Evolutionary conservation across 169 alveolate species (phyloP).

Genomic region (Plasmodium cynomolgi): DNA sequence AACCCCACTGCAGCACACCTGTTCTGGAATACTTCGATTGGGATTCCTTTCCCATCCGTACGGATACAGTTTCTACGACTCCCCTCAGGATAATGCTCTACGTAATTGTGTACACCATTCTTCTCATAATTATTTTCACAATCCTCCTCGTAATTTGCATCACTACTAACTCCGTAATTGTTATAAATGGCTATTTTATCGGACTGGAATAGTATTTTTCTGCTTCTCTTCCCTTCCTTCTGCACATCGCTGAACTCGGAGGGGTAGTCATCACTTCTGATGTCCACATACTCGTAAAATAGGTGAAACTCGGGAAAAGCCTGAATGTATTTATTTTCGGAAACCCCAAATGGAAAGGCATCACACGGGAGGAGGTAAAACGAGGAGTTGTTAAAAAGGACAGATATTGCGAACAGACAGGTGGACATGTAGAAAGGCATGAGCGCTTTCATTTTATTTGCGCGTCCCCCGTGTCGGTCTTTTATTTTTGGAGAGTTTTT

Average conservation of each 20-base stretch:
- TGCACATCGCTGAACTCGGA: neutral
- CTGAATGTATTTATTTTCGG: neutral
- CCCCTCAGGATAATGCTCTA: neutral
- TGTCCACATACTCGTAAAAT: constrained; percentile 7
- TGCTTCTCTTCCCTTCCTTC: neutral
- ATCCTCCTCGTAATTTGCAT: neutral
- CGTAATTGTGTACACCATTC: neutral
- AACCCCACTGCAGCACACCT: neutral
- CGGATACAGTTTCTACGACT: neutral
- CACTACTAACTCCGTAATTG: neutral
- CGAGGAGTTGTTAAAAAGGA: constrained; percentile 7
- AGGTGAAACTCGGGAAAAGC: neutral
- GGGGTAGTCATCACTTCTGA: neutral
- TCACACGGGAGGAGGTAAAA: neutral
- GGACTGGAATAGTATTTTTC: neutral
- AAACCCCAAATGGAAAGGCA: constrained; percentile 7
- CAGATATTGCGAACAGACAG: constrained; percentile 1
- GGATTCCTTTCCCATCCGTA: neutral
- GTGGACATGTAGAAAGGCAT: neutral
- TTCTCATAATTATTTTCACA: neutral
- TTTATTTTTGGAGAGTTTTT: neutral
- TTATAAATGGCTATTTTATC: neutral
- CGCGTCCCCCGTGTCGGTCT: neutral
- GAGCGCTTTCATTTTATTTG: constrained; percentile 25
- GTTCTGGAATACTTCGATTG: neutral